phyloP scores from a whole-genome alignment of 768 basidiomycete genomes.

The Suillus tomentosus region DNA sequence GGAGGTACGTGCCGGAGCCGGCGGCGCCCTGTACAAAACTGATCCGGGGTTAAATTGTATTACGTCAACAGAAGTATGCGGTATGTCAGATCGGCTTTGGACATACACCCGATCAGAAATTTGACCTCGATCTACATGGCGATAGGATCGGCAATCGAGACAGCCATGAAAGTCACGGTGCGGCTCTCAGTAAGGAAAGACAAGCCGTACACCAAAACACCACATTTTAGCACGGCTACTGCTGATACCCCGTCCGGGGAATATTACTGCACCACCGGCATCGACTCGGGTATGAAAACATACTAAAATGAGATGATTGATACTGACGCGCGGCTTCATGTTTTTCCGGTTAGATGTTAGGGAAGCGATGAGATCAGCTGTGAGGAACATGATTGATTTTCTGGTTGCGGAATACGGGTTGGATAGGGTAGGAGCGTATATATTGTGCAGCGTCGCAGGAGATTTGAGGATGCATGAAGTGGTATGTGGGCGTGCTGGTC shows the following conservation, averaged over 20 bases:
- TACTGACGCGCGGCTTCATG: neutral
- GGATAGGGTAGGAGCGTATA: conserved; percentile 53
- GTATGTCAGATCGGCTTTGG: conserved; percentile 34
- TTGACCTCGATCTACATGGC: neutral
- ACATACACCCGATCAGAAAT: neutral
- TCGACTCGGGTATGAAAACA: conserved; percentile 42
- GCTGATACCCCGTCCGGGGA: conserved; percentile 31
- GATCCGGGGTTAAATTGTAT: neutral
- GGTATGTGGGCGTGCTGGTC: conserved; percentile 26
- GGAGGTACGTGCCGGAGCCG: conserved; percentile 46
- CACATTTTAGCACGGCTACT: conserved; percentile 48
- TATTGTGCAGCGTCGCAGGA: conserved; percentile 61
- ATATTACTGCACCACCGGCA: conserved; percentile 61
- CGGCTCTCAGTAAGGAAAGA: conserved; percentile 60
- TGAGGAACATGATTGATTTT: conserved; percentile 59
- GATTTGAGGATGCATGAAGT: conserved; percentile 66
- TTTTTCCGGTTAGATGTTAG: conserved; percentile 40
- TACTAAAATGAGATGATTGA: neutral
- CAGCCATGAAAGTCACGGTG: conserved; percentile 56
- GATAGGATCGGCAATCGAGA: conserved; percentile 64
- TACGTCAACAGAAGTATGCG: conserved; percentile 53
- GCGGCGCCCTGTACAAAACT: neutral
- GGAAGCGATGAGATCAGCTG: conserved; percentile 56
- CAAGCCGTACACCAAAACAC: conserved; percentile 57
- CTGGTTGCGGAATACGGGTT: conserved; percentile 46